Base-by-base conservation (phyloP, 331 rosid species). In the Cydonia oblonga region DNA sequence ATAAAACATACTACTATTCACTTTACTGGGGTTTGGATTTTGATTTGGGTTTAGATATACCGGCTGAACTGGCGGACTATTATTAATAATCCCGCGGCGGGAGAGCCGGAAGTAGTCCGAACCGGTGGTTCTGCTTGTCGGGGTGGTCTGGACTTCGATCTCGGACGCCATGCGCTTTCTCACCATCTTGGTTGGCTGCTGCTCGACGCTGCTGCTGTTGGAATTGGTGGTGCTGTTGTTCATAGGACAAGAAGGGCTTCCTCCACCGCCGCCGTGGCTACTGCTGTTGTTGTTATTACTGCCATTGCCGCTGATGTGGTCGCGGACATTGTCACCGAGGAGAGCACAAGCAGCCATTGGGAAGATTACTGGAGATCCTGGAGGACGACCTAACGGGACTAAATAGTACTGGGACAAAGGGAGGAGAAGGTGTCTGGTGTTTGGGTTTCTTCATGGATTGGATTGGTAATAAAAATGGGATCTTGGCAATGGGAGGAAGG, bases 91-190 rank as follows among this genome's bases (percentile, higher is more conserved):
- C 57, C 69, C 42, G 51, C 92, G 82, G 23, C 96, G 90, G 65
- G 88, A 76, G 78, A 87, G 78, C 76, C 88, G 78, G 16, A 70
- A 68, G 30, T 82, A 77, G 68, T 81, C 83, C 4, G 15, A 73
- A 19, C n/a, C 38, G 5, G 53, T 20, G 16, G 49, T 6, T 75
- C 65, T 20, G 62, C 71, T 44, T 54, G 62, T 25, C 11, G 77
- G n/a, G 11, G 69, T 30, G 53, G 79, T 49, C 44, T 92, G 92
- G 54, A 81, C 97, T 66, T 89, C 98, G 84, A 91, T 85, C 77
- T 95, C 98, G 1, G 96, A 91, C 3, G 98, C 98, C 90, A 89
- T 80, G 79, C 98, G 88, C 74, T 95, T 95, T 75, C 97, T 79
- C 67, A 86, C 81, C 83, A 91, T 82, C 53, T 89, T 90, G 25